A percentile compares a stretch with the other conserved stretches of the same genome.
Evolutionary conservation across 179 eudicot species (phyloP).

Genomic region (Camellia oleifera): DNA sequence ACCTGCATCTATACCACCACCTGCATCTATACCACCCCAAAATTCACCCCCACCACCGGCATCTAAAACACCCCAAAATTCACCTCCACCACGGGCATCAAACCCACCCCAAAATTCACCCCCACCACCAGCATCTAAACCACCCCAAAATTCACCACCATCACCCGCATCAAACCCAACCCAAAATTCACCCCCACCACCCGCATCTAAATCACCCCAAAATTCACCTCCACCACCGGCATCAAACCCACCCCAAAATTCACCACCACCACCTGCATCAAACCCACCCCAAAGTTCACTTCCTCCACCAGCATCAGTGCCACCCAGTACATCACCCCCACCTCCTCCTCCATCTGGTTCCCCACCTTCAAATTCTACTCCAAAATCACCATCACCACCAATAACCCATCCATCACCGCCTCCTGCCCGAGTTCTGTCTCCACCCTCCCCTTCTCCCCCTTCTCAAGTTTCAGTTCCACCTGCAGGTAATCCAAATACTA

Average conservation of each 20-base stretch:
- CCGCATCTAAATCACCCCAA: slow-evolving; percentile 24
- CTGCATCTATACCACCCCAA: neutral
- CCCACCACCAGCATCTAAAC: slow-evolving; percentile 21
- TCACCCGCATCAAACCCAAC: slow-evolving; percentile 25
- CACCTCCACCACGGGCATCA: slow-evolving; percentile 24
- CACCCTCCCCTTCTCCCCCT: slow-evolving; percentile 20
- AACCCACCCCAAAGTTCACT: slow-evolving; percentile 26
- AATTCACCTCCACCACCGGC: slow-evolving; percentile 28
- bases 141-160: slow-evolving; percentile 5
- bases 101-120: neutral
- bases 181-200: slow-evolving; percentile 15
- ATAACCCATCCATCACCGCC: slow-evolving; percentile 17
- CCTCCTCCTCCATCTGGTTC: slow-evolving; percentile 15
- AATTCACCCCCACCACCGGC: slow-evolving; percentile 25
- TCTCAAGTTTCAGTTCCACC: slow-evolving; percentile 27
- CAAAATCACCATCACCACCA: slow-evolving; percentile 32
- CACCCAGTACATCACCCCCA: slow-evolving; percentile 26
- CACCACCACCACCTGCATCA: slow-evolving; percentile 38
- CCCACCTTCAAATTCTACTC: slow-evolving; percentile 31
- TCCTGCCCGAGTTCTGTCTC: slow-evolving; percentile 22
- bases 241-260: slow-evolving; percentile 23
- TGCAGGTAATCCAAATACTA: slow-evolving; percentile 21
- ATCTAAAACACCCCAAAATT: neutral
- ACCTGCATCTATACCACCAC: slow-evolving; percentile 15
- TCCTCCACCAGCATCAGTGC: slow-evolving; percentile 13